A percentile compares a stretch with the other conserved stretches of the same genome.
Evolutionary conservation across 768 basidiomycete genomes (phyloP).

Genomic region (Megacollybia marginata): DNA sequence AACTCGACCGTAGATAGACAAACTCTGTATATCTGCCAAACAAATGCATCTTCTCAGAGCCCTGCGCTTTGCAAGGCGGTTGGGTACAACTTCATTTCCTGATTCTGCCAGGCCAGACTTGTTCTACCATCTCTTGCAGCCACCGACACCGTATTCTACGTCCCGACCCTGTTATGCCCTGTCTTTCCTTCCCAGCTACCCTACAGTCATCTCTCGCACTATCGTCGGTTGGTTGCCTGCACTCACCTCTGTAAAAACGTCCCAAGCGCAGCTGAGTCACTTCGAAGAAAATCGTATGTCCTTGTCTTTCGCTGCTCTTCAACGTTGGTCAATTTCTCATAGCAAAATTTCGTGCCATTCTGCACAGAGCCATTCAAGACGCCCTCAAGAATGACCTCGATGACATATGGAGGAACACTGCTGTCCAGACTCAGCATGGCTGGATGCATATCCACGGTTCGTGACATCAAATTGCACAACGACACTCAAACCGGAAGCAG

Average conservation of each 20-base stretch:
- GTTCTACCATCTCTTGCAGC: conserved; percentile 58
- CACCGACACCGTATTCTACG: conserved; percentile 41
- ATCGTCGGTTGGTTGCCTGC: conserved; percentile 72
- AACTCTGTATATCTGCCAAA: not conserved
- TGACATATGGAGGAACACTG: conserved; percentile 57
- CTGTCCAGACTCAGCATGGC: conserved; percentile 59
- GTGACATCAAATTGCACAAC: not conserved
- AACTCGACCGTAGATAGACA: not conserved
- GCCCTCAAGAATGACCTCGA: conserved; percentile 54
- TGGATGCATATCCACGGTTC: conserved; percentile 82
- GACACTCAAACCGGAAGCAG: conserved; percentile 24
- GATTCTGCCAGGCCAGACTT: conserved; percentile 61
- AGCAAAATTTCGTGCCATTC: conserved; percentile 53
- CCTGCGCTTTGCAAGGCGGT: not conserved
- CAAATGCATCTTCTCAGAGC: not conserved
- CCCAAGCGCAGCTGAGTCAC: conserved; percentile 56
- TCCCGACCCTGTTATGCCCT: conserved; percentile 50
- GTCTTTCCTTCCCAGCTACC: conserved; percentile 49
- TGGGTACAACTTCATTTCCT: conserved; percentile 14
- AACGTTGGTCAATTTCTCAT: not conserved
- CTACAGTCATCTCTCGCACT: conserved; percentile 35
- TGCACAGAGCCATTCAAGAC: conserved; percentile 53
- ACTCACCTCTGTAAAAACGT: conserved; percentile 11
- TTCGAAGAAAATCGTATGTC: conserved; percentile 65
- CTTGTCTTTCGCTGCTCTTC: not conserved